Base-by-base conservation (phyloP, 306 rosid genomes). In the Cyamopsis tetragonoloba region DNA sequence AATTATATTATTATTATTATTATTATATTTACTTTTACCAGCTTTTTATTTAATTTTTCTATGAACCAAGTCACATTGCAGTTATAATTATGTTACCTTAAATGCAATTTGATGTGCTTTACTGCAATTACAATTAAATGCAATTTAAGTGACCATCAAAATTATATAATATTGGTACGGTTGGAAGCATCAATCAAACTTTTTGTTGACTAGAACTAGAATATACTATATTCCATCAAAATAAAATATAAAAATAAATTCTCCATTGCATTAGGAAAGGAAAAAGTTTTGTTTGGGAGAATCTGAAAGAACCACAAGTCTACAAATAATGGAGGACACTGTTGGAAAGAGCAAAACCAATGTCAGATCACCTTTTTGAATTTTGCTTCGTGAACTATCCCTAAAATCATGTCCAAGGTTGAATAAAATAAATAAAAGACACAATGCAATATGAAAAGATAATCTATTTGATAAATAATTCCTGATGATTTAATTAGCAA, bases 371-470 rank as follows among this genome's bases (percentile, higher is more conserved):
- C 61, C 26, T 22, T 35, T 48, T 71, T 58, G 20, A 51, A 48
- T 31, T 14, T 68, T 13, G 30, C 41, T 43, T 44, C 37, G 6
- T 20, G 67, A 31, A 43, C 12, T 31, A 43, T 46, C 19, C 7
- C 18, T 66, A 24, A 24, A 24, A 35, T 47, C 47, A 17, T 66
- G n/a, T 75, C 15, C 39, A 28, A 49, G 42, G 46, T 62, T 38
- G 50, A 23, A 38, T 51, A 24, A 3, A 22, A 9, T n/a, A 42
- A 50, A 8, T 28, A 30, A 22, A 43, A 22, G 18, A 56, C 22
- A 56, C 48, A 37, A 69, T n/a, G n/a, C n/a, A n/a, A n/a, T n/a
- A n/a, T 64, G 19, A 56, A 71, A 64, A 56, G 64, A 27, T 77
- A 35, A 15, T 47, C 26, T 5, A 14, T 23, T 34, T 26, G 39